These are phyloP conservation scores for Achaetomium macrosporum DNA, from an alignment of 2,329 filamentous ascomycete genomes.

Conservation along the genomic window DNA sequence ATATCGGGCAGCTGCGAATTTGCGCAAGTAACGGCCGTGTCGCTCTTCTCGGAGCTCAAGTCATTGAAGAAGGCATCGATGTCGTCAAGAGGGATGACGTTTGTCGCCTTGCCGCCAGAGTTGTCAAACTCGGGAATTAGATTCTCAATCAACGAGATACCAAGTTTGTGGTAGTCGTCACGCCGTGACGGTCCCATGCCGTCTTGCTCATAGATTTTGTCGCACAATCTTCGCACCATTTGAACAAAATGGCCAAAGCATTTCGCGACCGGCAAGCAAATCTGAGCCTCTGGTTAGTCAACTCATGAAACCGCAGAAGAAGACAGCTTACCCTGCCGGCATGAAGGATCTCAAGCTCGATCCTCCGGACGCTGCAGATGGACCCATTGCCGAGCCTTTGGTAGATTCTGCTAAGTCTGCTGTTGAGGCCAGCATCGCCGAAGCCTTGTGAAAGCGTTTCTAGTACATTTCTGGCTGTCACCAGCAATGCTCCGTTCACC, in stretches of 20 bases:
- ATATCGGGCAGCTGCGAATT: not conserved
- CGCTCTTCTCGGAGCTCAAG: constrained; percentile 2
- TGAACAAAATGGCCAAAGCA: constrained; percentile 41
- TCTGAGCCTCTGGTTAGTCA: constrained; percentile 28
- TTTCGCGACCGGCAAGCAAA: constrained; percentile 30
- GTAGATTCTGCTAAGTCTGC: constrained; percentile 32
- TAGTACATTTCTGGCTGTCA: constrained; percentile 35
- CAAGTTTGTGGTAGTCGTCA: constrained; percentile 37
- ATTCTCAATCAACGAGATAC: constrained; percentile 37
- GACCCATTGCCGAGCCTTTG: constrained; percentile 33
- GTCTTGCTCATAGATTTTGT: constrained; percentile 38
- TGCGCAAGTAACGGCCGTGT: not conserved
- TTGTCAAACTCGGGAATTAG: constrained; percentile 31
- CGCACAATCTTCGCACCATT: constrained; percentile 37
- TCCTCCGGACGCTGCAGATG: constrained; percentile 38
- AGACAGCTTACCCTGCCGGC: constrained; percentile 41
- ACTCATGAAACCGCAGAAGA: not conserved
- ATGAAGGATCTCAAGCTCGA: constrained; percentile 48
- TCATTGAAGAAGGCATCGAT: constrained; percentile 21
- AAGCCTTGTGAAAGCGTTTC: constrained; percentile 33
- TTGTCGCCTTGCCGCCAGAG: not conserved
- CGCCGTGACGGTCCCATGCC: constrained; percentile 31
- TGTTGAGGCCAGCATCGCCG: constrained; percentile 28
- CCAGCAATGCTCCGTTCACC: constrained; percentile 30
- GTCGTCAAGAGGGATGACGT: constrained; percentile 10